Evolutionary conservation across 2,329 filamentous ascomycete species (phyloP), one percentile per base, ranked within the genome.

Genomic region (Colletotrichum viniferum): DNA sequence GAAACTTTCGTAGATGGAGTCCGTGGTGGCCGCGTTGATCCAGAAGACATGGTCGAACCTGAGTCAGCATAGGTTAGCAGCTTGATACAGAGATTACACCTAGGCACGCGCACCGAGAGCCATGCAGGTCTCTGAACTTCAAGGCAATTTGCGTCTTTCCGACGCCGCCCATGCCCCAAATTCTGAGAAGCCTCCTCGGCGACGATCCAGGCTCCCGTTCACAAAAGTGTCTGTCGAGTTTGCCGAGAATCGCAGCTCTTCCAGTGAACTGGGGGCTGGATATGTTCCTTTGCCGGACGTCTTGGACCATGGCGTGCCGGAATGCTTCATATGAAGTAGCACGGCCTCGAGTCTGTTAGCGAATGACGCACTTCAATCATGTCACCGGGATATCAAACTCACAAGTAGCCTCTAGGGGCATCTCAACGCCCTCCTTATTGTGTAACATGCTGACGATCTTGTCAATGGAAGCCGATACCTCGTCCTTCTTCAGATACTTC

Each of bases 71-170:
- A 18, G 0, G 3, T 58, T 58, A 58, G 55, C 4, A 28, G 26
- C 16, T 58, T 58, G 16, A 56, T 28, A 28, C 7, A 13, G 21
- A 58, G 24, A 16, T 18, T 26, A 18, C 21, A 18, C 0, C 4
- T 28, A 1, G 21, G 5, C 5, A 21, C 5, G 55, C 74, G n/a
- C 77, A 79, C 81, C 73, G 70, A 4, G 77, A 43, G 14, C 78
- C 72, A 3, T 76, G 43, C 4, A 56, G 38, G 12, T 83, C 79
- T 0, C 76, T 58, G 7, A 81, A 80, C 28, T 78, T 82, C 5
- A 81, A 34, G 0, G 79, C 81, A 5, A 83, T 81, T n/a, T 83
- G 79, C 0, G 80, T 83, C 56, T 84, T 84, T 0, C 83, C 82
- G 0, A 79, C 77, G 5, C 83, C 82, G 4, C 79, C 78, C 76